Evolutionary conservation across 2,329 filamentous ascomycete species (phyloP).

Genomic region (Westerdykella sp.): DNA sequence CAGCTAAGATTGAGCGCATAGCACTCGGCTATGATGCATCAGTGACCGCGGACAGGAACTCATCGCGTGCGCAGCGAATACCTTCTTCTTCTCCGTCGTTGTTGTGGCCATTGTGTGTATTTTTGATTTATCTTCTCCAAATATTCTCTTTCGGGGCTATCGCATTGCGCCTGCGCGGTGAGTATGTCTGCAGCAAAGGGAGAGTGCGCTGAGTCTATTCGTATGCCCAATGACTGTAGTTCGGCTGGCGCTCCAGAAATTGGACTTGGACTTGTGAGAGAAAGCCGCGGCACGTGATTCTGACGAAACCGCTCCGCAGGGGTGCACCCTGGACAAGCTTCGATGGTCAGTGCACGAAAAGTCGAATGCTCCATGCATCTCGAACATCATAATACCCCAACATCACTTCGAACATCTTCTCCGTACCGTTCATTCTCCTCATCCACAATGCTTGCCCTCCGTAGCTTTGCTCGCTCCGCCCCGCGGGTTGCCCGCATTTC

Average conservation of each 20-base stretch:
- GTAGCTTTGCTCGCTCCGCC: conserved; percentile 41
- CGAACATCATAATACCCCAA: no score
- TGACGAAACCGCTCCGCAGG: conserved; percentile 7
- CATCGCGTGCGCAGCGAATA: conserved; percentile 2
- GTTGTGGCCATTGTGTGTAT: conserved; percentile 19
- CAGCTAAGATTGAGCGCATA: conserved; percentile 83
- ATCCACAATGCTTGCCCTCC: conserved; percentile 41
- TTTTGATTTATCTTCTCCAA: neutral
- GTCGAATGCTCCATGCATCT: conserved; percentile 7
- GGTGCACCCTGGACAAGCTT: neutral
- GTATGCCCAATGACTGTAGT: neutral
- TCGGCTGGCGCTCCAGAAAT: conserved; percentile 8
- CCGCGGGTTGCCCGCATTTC: conserved; percentile 41
- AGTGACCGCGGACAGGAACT: conserved; percentile 3
- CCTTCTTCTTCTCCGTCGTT: conserved; percentile 33
- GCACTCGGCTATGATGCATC: conserved; percentile 57
- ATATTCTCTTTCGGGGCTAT: neutral
- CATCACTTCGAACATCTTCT: neutral
- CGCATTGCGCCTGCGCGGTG: neutral
- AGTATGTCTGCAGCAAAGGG: neutral
- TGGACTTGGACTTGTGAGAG: neutral
- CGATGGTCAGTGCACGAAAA: conserved; percentile 13
- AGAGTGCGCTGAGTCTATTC: neutral
- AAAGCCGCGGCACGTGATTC: neutral
- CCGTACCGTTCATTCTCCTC: conserved; percentile 3